Percentiles rank a stretch among this genome's conserved stretches.
Evolutionary conservation across 176 grass and related monocot species (phyloP).

Genomic region (Rhipidocladum racemiflorum): DNA sequence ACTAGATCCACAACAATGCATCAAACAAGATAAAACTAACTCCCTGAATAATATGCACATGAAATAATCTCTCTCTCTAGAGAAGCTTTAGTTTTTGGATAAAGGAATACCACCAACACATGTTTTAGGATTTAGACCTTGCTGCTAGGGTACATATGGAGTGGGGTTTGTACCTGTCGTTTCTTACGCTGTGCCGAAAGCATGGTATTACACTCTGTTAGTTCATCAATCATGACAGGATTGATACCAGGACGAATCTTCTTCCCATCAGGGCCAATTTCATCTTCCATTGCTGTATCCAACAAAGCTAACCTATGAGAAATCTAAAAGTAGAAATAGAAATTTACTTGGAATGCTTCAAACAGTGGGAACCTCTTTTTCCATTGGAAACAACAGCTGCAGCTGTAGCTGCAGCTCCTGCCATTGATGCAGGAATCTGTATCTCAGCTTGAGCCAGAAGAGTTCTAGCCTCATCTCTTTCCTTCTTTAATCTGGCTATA

Average conservation of each 20-base stretch:
- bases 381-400: conserved; percentile 62
- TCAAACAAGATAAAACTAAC: neutral
- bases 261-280: conserved; percentile 85
- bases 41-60: neutral
- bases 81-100: neutral
- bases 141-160: neutral
- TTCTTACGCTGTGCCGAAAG: conserved; percentile 97
- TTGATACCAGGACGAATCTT: conserved; percentile 89
- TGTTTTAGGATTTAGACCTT: neutral
- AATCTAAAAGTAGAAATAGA: conserved; percentile 13
- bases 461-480: conserved; percentile 92
- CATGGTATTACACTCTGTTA: conserved; percentile 87
- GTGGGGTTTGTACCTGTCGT: conserved; percentile 61
- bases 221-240: conserved; percentile 76
- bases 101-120: neutral
- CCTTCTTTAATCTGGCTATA: conserved; percentile 99
- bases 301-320: conserved; percentile 20
- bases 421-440: conserved; percentile 58
- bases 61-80: conserved; percentile 7
- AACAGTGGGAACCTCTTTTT: conserved; percentile 69
- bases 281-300: conserved; percentile 71
- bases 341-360: conserved; percentile 5
- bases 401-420: conserved; percentile 42
- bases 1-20: neutral
- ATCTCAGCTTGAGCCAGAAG: conserved; percentile 88